A percentile compares a stretch with the other conserved stretches of the same genome.
These are phyloP conservation scores for Cicer cuneatum DNA, from an alignment of 306 rosid species.

Conservation along the genomic window DNA sequence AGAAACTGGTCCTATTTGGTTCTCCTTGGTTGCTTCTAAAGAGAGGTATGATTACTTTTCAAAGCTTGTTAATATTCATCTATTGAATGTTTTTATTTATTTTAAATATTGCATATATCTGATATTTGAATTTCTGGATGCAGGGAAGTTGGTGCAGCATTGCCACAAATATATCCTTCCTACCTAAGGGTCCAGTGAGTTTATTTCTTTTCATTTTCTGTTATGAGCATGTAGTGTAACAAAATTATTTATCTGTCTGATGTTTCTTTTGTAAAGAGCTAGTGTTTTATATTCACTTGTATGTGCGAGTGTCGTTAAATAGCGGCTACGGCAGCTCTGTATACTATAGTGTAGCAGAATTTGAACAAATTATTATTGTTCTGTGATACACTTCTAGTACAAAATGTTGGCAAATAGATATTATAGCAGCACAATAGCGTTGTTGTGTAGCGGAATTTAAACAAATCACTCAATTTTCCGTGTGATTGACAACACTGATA, in stretches of 20 bases:
- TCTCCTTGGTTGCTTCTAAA: conserved; percentile 65
- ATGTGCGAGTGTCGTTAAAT: no score
- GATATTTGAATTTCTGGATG: conserved; percentile 40
- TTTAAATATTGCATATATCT: conserved; percentile 32
- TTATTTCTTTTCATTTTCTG: conserved; percentile 21
- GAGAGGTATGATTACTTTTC: conserved; percentile 53
- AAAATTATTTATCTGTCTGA: conserved; percentile 18
- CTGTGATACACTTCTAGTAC: no score
- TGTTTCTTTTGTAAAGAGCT: conserved; percentile 11
- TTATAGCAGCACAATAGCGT: no score
- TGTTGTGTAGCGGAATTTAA: no score
- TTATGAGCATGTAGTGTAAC: conserved; percentile 15
- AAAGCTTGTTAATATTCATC: conserved; percentile 12
- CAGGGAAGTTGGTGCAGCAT: conserved; percentile 52
- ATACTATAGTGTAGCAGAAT: no score
- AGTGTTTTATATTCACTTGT: not conserved
- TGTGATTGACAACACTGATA: not conserved
- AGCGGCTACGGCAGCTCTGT: no score
- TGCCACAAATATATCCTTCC: conserved; percentile 64
- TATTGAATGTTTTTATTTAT: conserved; percentile 1
- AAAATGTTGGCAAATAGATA: no score
- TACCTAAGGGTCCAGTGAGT: conserved; percentile 70
- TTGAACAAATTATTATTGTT: no score
- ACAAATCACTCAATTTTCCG: no score
- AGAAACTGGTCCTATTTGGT: conserved; percentile 54